Base-by-base conservation (phyloP, 352 stramenopile genomes). In the Globisporangium mamillatum region DNA sequence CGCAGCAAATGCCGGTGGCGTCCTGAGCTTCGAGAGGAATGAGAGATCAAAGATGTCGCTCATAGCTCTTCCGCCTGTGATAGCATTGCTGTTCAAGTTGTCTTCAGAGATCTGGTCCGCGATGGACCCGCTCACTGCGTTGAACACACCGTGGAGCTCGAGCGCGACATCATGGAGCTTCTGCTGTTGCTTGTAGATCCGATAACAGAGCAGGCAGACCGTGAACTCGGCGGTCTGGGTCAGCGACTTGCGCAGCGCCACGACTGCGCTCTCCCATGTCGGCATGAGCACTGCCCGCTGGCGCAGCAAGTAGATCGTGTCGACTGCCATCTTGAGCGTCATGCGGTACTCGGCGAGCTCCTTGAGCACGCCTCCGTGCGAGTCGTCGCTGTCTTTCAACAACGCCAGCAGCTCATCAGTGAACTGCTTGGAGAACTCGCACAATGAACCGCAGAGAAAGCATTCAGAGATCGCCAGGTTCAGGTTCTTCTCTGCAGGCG, bases 241-340 rank as follows among this genome's bases (percentile, higher is more conserved):
- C 6, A 75, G 74, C 0, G 76, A 73, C 7, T 84, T 86, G 0
- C 69, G 66, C 0, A 87, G 70, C 3, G 71, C 64, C n/a, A 76
- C 73, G 4, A 89, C 72, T 0, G 81, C 80, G n/a, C 60, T 70
- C 63, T 95, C 86, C 88, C 88, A 95, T 18, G 72, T 64, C 0
- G 72, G 38, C 0, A 93, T 65, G n/a, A 70, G 61, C 4, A 88
- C 67, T 1, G 81, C 88, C 7, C 88, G 84, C 53, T 93, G 84
- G 6, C 85, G 79, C 44, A 93, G 73, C 16, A 83, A 68, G 46
- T 81, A 90, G 6, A 95, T 79, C 25, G 85, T 92, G 3, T 90
- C 77, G 4, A 84, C 62, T 1, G 79, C 84, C 86, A 94, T 95
- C 8, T 90, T 93, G 56, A 91, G 64, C 9, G 84, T 94, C 86